These are phyloP conservation scores for Yarrowia divulgata DNA, from an alignment of 805 yeast genomes.

Conservation along the genomic window DNA sequence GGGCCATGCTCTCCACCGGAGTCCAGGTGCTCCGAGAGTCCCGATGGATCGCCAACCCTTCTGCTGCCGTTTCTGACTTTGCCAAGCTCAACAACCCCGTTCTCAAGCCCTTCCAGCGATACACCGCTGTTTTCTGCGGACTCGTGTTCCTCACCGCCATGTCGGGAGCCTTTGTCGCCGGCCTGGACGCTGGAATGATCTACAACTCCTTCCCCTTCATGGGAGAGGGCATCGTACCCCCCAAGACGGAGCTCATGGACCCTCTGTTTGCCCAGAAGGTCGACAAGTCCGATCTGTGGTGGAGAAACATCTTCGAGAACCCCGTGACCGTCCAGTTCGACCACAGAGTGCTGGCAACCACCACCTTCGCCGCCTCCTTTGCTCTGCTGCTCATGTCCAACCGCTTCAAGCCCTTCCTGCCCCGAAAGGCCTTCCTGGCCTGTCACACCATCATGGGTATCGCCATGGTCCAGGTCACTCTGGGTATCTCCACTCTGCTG, in stretches of 20 bases:
- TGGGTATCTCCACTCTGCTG: constrained; percentile 86
- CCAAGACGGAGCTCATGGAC: constrained; percentile 77
- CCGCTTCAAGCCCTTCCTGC: constrained; percentile 63
- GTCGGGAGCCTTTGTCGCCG: constrained; percentile 99
- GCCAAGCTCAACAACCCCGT: constrained; percentile 67
- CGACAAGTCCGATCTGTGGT: constrained; percentile 76
- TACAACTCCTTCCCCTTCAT: constrained; percentile 96
- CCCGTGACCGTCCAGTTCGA: constrained; percentile 94
- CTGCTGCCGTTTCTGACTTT: constrained; percentile 60
- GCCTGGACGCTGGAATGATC: constrained; percentile 95
- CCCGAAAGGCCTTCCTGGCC: constrained; percentile 61
- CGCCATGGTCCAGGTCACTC: constrained; percentile 78
- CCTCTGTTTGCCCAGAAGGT: constrained; percentile 70
- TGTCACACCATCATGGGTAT: constrained; percentile 80
- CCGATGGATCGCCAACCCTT: constrained; percentile 71
- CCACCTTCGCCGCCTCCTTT: constrained; percentile 75
- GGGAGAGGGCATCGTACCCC: constrained; percentile 81
- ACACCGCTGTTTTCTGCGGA: constrained; percentile 64
- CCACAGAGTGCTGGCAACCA: constrained; percentile 83
- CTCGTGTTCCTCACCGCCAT: constrained; percentile 88
- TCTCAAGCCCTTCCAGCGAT: constrained; percentile 62
- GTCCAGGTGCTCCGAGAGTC: constrained; percentile 79
- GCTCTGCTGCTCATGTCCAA: constrained; percentile 74
- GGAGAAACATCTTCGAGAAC: constrained; percentile 94
- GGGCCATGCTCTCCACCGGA: constrained; percentile 91